Conservation (phyloP, 2,329 filamentous ascomycete genomes). For the Botrytis byssoidea region DNA sequence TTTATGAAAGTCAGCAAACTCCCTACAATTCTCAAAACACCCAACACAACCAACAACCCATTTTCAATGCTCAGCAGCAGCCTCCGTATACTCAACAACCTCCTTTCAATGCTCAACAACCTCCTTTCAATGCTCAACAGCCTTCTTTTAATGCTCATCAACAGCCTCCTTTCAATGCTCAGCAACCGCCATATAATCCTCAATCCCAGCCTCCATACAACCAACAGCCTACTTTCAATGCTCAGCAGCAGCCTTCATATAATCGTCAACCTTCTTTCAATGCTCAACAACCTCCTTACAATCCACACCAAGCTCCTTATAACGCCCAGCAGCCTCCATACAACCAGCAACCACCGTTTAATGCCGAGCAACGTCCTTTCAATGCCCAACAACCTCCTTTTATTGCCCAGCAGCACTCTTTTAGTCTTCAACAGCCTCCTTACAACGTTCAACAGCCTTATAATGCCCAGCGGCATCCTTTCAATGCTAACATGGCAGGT, state of each 20-base stretch:
- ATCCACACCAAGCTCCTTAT: constrained; percentile 33
- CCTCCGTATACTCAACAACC: constrained; percentile 32
- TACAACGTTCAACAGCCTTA: neutral
- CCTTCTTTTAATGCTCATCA: constrained; percentile 23
- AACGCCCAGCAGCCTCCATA: constrained; percentile 13
- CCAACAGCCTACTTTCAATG: constrained; percentile 29
- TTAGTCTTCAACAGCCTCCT: constrained; percentile 28
- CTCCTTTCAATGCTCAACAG: constrained; percentile 27
- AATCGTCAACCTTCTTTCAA: constrained; percentile 22
- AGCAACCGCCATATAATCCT: neutral
- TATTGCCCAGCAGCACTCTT: constrained; percentile 35
- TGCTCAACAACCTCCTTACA: constrained; percentile 34
- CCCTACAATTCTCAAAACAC: constrained; percentile 12
- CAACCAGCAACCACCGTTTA: neutral
- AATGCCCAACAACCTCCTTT: constrained; percentile 24
- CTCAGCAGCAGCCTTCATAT: constrained; percentile 9
- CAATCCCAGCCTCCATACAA: constrained; percentile 17
- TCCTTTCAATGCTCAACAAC: constrained; percentile 34
- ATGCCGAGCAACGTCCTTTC: constrained; percentile 11
- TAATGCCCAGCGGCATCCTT: constrained; percentile 4
- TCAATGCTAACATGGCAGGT: constrained; percentile 9
- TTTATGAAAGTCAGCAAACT: constrained; percentile 7
- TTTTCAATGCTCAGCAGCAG: constrained; percentile 31
- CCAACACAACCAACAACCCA: constrained; percentile 14
- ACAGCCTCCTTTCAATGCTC: neutral